Evolutionary conservation across 768 basidiomycete genomes (phyloP).

Genomic region (Russula ochroleuca): DNA sequence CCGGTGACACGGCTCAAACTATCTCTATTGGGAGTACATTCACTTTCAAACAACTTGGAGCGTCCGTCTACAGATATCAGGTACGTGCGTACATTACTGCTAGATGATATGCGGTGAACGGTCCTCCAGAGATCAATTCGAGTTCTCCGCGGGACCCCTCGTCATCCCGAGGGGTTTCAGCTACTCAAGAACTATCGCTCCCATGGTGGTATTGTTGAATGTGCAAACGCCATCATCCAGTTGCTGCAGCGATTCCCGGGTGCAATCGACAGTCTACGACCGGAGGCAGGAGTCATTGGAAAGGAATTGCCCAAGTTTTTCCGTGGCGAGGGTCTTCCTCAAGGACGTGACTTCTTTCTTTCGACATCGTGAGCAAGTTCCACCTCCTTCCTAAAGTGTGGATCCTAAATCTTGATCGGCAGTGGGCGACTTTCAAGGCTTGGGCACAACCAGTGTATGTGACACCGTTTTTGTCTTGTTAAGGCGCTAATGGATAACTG

Average conservation of each 20-base stretch:
- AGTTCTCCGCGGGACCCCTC: conserved; percentile 22
- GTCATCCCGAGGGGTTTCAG: conserved; percentile 46
- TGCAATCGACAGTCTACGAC: conserved; percentile 54
- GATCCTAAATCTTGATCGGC: neutral
- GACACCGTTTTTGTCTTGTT: neutral
- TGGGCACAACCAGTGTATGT: conserved; percentile 60
- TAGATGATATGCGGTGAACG: neutral
- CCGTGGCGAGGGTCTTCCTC: conserved; percentile 38
- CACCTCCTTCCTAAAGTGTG: neutral
- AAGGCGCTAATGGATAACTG: neutral
- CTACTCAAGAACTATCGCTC: conserved; percentile 65
- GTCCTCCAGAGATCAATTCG: conserved; percentile 1
- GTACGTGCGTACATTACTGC: conserved; percentile 34
- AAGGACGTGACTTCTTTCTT: conserved; percentile 9
- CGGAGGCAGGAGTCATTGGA: conserved; percentile 52
- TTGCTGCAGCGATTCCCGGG: conserved; percentile 54
- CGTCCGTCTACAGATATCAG: conserved; percentile 60
- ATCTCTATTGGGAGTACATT: conserved; percentile 72
- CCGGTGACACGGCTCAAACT: conserved; percentile 76
- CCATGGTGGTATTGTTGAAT: conserved; percentile 69
- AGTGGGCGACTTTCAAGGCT: conserved; percentile 53
- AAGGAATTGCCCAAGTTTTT: conserved; percentile 59
- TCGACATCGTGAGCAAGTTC: neutral
- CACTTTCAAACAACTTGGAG: conserved; percentile 64
- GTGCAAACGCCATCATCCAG: conserved; percentile 61